A percentile compares a stretch with the other conserved stretches of the same genome.
These are phyloP conservation scores for Termitomyces sp. DNA, from an alignment of 768 basidiomycete species.

Conservation along the genomic window DNA sequence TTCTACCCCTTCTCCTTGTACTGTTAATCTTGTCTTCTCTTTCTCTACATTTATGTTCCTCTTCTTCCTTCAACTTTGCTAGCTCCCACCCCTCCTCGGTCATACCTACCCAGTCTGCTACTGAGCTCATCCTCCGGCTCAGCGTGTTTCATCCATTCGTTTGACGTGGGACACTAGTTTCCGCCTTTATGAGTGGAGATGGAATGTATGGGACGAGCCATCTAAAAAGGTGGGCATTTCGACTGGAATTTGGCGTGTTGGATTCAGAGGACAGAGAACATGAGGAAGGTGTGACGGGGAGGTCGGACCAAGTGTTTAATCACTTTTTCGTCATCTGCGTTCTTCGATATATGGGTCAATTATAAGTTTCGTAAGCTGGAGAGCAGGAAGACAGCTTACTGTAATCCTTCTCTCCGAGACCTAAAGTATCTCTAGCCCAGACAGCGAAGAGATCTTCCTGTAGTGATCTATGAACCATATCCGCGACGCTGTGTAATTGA, in stretches of 20 bases:
- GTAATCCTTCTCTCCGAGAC: conserved; percentile 56
- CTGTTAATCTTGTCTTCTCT: too few relatives aligned
- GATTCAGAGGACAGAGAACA: not conserved
- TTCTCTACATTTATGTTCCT: too few relatives aligned
- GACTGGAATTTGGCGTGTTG: conserved; percentile 27
- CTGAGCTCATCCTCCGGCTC: not conserved
- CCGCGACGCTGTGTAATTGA: conserved; percentile 48
- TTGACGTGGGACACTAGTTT: too few relatives aligned
- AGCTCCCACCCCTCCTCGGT: not conserved
- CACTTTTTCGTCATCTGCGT: conserved; percentile 71
- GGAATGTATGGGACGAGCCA: conserved; percentile 50
- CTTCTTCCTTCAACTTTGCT: too few relatives aligned
- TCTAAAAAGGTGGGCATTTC: conserved; percentile 39
- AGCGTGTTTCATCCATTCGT: too few relatives aligned
- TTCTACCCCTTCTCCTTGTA: too few relatives aligned
- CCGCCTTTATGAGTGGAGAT: conserved; percentile 73
- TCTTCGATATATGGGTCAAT: conserved; percentile 29
- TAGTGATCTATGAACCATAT: conserved; percentile 57
- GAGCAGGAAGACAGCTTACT: conserved; percentile 38
- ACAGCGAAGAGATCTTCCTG: conserved; percentile 46
- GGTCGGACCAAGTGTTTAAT: conserved; percentile 53
- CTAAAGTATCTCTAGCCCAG: conserved; percentile 80
- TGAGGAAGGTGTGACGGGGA: conserved; percentile 19
- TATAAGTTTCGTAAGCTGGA: not conserved
- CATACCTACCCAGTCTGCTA: too few relatives aligned